A percentile compares a stretch with the other conserved stretches of the same genome.
Conservation (phyloP, 257 asterid genomes). For the Echium plantagineum region DNA sequence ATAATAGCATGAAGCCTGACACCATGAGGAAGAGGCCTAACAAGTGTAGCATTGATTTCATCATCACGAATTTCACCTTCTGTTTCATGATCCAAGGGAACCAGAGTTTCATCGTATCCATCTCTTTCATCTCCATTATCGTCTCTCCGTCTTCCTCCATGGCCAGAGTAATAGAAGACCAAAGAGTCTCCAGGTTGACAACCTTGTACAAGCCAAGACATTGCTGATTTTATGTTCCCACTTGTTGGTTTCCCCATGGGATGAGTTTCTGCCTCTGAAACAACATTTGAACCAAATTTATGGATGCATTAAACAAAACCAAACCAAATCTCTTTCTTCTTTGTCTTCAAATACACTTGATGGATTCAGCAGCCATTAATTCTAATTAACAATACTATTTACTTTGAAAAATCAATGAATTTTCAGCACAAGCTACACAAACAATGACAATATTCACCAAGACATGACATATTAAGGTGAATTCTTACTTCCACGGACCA, state of each 20-base stretch:
- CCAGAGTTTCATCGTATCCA: slow-evolving; percentile 83
- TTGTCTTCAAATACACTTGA: too few relatives aligned
- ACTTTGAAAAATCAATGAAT: too few relatives aligned
- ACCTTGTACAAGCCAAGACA: slow-evolving; percentile 84
- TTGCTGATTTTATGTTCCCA: slow-evolving; percentile 82
- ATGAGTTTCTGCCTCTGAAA: slow-evolving; percentile 79
- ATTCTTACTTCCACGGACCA: too few relatives aligned
- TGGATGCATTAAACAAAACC: background rate
- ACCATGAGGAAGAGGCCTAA: slow-evolving; percentile 75
- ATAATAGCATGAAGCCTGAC: slow-evolving; percentile 88
- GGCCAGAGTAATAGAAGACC: slow-evolving; percentile 84
- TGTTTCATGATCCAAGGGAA: slow-evolving; percentile 65
- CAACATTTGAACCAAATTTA: slow-evolving; percentile 2
- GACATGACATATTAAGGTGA: too few relatives aligned
- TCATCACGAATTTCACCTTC: slow-evolving; percentile 81
- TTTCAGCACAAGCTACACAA: too few relatives aligned
- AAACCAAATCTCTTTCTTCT: too few relatives aligned
- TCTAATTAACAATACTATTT: too few relatives aligned
- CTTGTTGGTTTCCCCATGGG: slow-evolving; percentile 72
- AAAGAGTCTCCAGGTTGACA: slow-evolving; percentile 93
- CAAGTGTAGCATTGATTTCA: slow-evolving; percentile 68
- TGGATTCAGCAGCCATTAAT: too few relatives aligned
- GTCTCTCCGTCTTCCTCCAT: slow-evolving; percentile 74
- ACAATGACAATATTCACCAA: too few relatives aligned
- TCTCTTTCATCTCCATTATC: slow-evolving; percentile 87